Base-by-base conservation (phyloP, 2,329 filamentous ascomycete genomes). In the Aspergillus spinulosporus region DNA sequence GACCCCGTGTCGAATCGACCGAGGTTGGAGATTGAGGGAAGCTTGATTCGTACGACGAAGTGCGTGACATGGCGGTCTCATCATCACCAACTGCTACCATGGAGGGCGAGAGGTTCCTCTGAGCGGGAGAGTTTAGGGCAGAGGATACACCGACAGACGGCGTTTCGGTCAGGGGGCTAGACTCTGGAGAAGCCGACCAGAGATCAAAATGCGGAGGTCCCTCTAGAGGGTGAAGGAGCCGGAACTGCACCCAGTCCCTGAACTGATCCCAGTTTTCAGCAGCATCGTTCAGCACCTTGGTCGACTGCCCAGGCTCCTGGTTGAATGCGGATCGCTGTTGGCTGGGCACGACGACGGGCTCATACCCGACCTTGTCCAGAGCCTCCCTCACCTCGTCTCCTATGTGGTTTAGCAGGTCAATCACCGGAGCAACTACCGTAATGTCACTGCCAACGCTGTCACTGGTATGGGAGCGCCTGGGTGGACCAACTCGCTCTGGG, bases 251-350 rank as follows among this genome's bases (percentile, higher is more conserved):
- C 59, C 59, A 59, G n/a, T 59, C 52, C 11, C 44, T 46, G 34
- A 61, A 59, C 6, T 59, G 52, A 2, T 59, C 59, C 59, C 59
- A 61, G 9, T 59, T 52, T 15, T 56, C 56, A 5, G 43, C 54
- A 2, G 50, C 53, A 12, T 55, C 46, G 15, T 53, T 59, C 34
- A 61, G 28, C 1, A 8, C 28, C n/a, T 52, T 48, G 9, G 49
- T 29, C 3, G 57, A 9, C 21, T 44, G 31, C 8, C 34, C 21
- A 4, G 3, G 52, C 34, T 48, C 3, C n/a, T 14, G 5, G 14
- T 7, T 7, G 40, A 14, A 29, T 26, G 36, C n/a, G 15, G 53
- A 14, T 29, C 34, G 21, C 7, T 50, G 39, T 40, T 46, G 56
- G 8, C 46, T 37, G 2, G 59, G 59, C 5, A 61, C 57, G 2